These are phyloP conservation scores for Fusarium nanum DNA, from an alignment of 2,329 filamentous ascomycete genomes.

Conservation along the genomic window DNA sequence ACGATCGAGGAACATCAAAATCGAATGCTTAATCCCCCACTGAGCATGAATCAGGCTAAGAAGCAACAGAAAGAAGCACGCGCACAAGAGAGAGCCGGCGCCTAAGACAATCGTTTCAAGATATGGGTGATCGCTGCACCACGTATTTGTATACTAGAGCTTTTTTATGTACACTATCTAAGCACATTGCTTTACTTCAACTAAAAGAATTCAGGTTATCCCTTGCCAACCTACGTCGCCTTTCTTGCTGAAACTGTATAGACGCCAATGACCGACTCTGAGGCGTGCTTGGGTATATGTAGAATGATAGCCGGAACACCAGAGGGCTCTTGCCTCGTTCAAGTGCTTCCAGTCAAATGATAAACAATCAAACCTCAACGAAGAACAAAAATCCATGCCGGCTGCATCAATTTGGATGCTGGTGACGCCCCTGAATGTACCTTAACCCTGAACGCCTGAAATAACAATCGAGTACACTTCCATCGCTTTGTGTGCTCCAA, in stretches of 20 bases:
- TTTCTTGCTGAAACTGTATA: constrained; percentile 23
- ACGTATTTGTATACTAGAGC: constrained; percentile 28
- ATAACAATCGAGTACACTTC: constrained; percentile 12
- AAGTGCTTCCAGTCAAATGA: constrained; percentile 19
- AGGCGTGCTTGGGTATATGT: constrained; percentile 36
- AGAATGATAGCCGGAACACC: constrained; percentile 26
- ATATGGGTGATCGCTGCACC: constrained; percentile 12
- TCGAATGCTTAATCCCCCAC: constrained; percentile 58
- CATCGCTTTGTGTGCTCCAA: not conserved
- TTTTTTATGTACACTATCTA: constrained; percentile 35
- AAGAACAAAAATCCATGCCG: constrained; percentile 27
- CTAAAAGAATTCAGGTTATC: constrained; percentile 13
- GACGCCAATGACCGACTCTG: constrained; percentile 26
- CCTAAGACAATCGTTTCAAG: constrained; percentile 37
- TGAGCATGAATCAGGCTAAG: constrained; percentile 76
- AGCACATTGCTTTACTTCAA: constrained; percentile 27
- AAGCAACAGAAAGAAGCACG: constrained; percentile 72
- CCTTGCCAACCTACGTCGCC: constrained; percentile 20
- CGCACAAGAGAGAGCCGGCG: constrained; percentile 56
- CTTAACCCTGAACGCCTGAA: constrained; percentile 38
- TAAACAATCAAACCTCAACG: constrained; percentile 19
- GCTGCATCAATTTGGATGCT: constrained; percentile 39
- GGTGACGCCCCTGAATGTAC: constrained; percentile 42
- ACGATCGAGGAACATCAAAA: constrained; percentile 63
- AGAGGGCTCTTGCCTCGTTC: constrained; percentile 9